A percentile compares a stretch with the other conserved stretches of the same genome.
phyloP scores from a whole-genome alignment of 352 stramenopile genomes.

The Phytophthora nicotianae region DNA sequence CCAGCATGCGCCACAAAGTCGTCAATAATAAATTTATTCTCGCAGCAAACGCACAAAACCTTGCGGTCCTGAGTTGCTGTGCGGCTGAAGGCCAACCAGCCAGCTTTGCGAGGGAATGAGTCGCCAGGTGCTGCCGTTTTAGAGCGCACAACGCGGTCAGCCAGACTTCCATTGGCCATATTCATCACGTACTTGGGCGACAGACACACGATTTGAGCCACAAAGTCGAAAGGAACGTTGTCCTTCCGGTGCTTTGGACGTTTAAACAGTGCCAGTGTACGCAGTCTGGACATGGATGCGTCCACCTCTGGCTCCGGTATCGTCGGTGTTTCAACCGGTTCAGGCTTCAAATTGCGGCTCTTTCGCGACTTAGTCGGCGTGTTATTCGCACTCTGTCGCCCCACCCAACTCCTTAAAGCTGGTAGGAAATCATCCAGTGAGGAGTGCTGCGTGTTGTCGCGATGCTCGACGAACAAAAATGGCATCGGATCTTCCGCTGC shows the following conservation, averaged over 20 bases:
- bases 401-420: conserved; percentile 15
- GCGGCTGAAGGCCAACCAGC: conserved; percentile 33
- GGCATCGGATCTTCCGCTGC: conserved; percentile 22
- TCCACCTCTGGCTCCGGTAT: conserved; percentile 1
- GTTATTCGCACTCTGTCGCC: conserved; percentile 14
- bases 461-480: conserved; percentile 38
- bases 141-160: conserved; percentile 25
- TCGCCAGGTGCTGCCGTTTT: conserved; percentile 23
- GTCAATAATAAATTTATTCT: conserved; percentile 20
- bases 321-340: not conserved
- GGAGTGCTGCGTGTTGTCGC: conserved; percentile 17
- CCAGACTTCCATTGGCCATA: conserved; percentile 38
- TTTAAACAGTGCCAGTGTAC: conserved; percentile 33
- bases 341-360: conserved; percentile 8
- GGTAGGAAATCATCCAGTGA: conserved; percentile 19
- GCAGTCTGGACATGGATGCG: conserved; percentile 10
- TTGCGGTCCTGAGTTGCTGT: not conserved
- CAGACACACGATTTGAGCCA: conserved; percentile 36
- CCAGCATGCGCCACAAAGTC: conserved; percentile 33
- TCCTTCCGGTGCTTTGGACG: conserved; percentile 13
- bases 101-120: conserved; percentile 37
- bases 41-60: conserved; percentile 31
- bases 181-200: conserved; percentile 40
- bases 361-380: conserved; percentile 11
- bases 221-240: conserved; percentile 29